These are phyloP conservation scores for Solanum ossicruentum DNA, from an alignment of 257 asterid species.

Conservation along the genomic window DNA sequence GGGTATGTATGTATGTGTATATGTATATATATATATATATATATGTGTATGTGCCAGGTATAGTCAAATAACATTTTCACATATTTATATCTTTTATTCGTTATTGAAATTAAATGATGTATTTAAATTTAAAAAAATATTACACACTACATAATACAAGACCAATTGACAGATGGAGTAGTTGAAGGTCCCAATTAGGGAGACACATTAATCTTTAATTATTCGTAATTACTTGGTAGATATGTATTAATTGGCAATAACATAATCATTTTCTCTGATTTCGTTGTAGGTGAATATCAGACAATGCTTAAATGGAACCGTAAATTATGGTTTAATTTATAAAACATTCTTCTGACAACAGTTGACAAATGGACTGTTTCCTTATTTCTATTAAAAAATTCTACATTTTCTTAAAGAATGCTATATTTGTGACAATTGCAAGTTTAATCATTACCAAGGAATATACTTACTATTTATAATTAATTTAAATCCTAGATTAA, in stretches of 20 bases:
- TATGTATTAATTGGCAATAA: not conserved
- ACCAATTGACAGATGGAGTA: not conserved
- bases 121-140: not conserved
- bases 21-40: no score
- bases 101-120: not conserved
- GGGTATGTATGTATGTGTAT: not conserved
- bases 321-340: not conserved
- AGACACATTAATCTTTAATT: not conserved
- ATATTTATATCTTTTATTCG: no score
- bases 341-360: not conserved
- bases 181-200: not conserved
- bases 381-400: not conserved
- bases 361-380: not conserved
- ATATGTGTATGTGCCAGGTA: not conserved
- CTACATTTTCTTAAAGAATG: not conserved
- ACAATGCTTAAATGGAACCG: not conserved
- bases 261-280: not conserved
- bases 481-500: not conserved
- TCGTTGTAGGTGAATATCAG: not conserved
- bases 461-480: not conserved
- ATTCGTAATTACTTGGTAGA: not conserved
- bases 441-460: not conserved
- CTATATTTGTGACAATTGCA: not conserved
- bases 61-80: no score
- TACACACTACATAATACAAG: no score